These are phyloP conservation scores for Angophora floribunda DNA, from an alignment of 345 rosid genomes.

Conservation along the genomic window DNA sequence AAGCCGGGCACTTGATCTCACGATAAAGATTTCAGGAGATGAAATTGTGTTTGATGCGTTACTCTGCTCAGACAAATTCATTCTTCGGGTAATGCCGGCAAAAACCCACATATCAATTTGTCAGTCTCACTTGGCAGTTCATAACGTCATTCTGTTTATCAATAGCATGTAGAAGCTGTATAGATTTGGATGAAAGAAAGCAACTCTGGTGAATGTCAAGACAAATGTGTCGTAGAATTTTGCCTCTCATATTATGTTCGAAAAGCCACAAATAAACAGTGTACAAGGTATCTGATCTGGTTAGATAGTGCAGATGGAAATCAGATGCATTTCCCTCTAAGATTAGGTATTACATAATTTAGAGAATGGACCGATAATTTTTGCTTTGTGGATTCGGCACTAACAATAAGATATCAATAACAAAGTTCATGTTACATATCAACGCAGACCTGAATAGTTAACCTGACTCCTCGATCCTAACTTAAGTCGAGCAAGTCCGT, in stretches of 20 bases:
- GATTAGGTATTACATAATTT: slow-evolving; percentile 5
- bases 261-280: neutral
- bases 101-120: neutral
- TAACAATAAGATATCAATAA: neutral
- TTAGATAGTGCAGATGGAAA: neutral
- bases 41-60: neutral
- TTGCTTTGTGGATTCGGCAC: neutral
- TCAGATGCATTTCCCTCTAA: slow-evolving; percentile 15
- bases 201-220: neutral
- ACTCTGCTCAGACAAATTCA: neutral
- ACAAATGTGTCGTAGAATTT: neutral
- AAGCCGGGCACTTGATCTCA: neutral
- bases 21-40: neutral
- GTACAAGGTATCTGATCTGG: neutral
- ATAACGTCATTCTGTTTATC: neutral
- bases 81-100: neutral
- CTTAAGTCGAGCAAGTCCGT: neutral
- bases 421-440: neutral
- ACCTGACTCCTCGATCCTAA: neutral
- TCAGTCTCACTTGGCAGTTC: neutral
- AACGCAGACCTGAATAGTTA: neutral
- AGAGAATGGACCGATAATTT: neutral
- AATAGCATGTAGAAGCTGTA: neutral
- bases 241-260: neutral
- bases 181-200: neutral